A percentile compares a stretch with the other conserved stretches of the same genome.
Evolutionary conservation across 129 eudicot species (phyloP).

Genomic region (Solidago caesia): DNA sequence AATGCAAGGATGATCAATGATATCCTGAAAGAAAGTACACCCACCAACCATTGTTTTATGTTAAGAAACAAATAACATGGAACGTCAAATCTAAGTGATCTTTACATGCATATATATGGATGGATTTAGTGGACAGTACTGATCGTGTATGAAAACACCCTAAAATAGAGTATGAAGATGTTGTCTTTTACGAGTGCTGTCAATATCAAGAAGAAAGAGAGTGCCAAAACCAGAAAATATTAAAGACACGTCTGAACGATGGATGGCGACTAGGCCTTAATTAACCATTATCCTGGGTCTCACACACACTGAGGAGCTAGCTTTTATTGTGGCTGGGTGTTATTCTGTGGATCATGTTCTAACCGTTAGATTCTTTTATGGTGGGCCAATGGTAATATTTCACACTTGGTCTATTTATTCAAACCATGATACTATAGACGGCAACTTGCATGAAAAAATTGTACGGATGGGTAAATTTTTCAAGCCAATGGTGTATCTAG

Average conservation of each 20-base stretch:
- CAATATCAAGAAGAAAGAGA: constrained; percentile 20
- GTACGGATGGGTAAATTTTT: too few relatives aligned
- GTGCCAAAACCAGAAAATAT: background rate
- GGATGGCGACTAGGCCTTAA: constrained; percentile 24
- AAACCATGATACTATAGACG: background rate
- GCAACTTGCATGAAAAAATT: too few relatives aligned
- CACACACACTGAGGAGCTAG: constrained; percentile 4
- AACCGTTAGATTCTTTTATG: constrained; percentile 3
- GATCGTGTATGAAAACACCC: constrained; percentile 1
- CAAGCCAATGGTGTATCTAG: too few relatives aligned
- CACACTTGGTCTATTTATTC: background rate
- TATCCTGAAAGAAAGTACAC: constrained; percentile 24
- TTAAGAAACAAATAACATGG: constrained; percentile 12
- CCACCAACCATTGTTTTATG: constrained; percentile 23
- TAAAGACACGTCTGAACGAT: constrained; percentile 14
- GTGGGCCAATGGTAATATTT: constrained; percentile 2
- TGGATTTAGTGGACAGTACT: background rate
- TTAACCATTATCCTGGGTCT: background rate
- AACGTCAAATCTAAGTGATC: background rate
- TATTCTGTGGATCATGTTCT: background rate
- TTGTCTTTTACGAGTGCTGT: constrained; percentile 13
- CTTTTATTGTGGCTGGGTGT: constrained; percentile 2
- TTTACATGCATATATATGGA: background rate
- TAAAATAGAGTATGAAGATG: constrained; percentile 23
- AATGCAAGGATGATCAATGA: too few relatives aligned